A percentile compares a stretch with the other conserved stretches of the same genome.
phyloP scores from a whole-genome alignment of 495 filamentous ascomycete genomes.

The Penicillium coprophilum region DNA sequence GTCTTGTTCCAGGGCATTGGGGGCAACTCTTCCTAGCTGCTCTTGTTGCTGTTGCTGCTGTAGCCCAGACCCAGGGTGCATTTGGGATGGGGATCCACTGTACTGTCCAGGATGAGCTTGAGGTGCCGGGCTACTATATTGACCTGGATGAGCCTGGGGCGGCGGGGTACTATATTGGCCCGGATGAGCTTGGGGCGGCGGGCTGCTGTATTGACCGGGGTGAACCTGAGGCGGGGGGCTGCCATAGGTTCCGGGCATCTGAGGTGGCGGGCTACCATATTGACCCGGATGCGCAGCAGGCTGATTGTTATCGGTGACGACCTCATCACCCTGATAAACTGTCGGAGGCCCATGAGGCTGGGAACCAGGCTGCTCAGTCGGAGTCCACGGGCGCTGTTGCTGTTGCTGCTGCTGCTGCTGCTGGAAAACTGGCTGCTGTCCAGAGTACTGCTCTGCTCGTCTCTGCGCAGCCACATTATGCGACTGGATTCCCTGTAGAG shows the following conservation, averaged over 20 bases:
- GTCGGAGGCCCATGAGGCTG: slow-evolving; percentile 90
- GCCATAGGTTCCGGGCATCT: slow-evolving; percentile 27
- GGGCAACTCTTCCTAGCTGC: slow-evolving; percentile 31
- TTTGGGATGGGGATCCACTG: slow-evolving; percentile 5
- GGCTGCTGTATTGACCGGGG: slow-evolving; percentile 7
- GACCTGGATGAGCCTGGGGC: slow-evolving; percentile 14
- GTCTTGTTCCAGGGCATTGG: slow-evolving; percentile 78
- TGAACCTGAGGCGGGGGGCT: slow-evolving; percentile 15
- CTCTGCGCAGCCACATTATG: slow-evolving; percentile 79
- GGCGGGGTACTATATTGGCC: slow-evolving; percentile 11
- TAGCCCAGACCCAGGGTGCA: slow-evolving; percentile 7
- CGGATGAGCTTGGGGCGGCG: slow-evolving; percentile 14
- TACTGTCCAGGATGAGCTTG: slow-evolving; percentile 19
- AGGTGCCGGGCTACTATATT: slow-evolving; percentile 14
- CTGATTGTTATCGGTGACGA: slow-evolving; percentile 44
- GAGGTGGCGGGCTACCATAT: slow-evolving; percentile 12
- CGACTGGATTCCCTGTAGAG: slow-evolving; percentile 75
- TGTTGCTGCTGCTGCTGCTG: slow-evolving; percentile 52
- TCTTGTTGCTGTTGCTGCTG: slow-evolving; percentile 19
- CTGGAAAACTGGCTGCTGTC: slow-evolving; percentile 45
- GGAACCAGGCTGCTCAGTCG: slow-evolving; percentile 85
- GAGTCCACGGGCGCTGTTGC: slow-evolving; percentile 84
- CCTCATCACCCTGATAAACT: slow-evolving; percentile 80
- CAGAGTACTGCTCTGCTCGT: slow-evolving; percentile 70
- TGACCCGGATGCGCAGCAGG: slow-evolving; percentile 14